Conservation (phyloP, 257 asterid genomes). For the Henckelia pumila region DNA sequence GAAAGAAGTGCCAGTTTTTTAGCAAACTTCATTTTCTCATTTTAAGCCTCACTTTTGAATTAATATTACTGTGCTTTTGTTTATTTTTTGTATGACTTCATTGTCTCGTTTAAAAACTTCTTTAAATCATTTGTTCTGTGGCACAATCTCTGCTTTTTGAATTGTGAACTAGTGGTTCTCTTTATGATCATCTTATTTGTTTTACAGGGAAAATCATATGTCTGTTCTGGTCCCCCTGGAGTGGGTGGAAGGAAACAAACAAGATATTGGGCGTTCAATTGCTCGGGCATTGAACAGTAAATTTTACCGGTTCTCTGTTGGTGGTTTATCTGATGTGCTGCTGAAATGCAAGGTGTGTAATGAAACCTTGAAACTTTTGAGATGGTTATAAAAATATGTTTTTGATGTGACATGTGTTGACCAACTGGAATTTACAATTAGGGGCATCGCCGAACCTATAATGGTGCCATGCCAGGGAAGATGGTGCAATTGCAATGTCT, state of each 20-base stretch:
- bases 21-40: not conserved
- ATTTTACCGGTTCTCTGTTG: slow-evolving; percentile 96
- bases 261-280: slow-evolving; percentile 95
- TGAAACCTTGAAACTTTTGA: slow-evolving; percentile 19
- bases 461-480: slow-evolving; percentile 99
- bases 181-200: slow-evolving; percentile 21
- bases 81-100: not conserved
- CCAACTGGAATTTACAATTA: slow-evolving; percentile 31
- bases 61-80: not conserved
- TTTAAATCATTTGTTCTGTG: too few species aligned
- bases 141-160: slow-evolving; percentile 3
- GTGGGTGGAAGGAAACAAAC: slow-evolving; percentile 99
- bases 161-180: slow-evolving; percentile 21
- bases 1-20: not conserved
- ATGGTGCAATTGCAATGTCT: slow-evolving; percentile 98
- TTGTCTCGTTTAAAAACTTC: not conserved
- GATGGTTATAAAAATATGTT: slow-evolving; percentile 1
- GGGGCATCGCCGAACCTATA: slow-evolving; percentile 99
- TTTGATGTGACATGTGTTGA: slow-evolving; percentile 16
- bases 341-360: slow-evolving; percentile 85
- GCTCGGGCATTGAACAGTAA: slow-evolving; percentile 98
- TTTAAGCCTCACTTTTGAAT: not conserved
- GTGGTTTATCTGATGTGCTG: slow-evolving; percentile 99
- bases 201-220: slow-evolving; percentile 91
- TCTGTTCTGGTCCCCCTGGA: slow-evolving; percentile 99